Conservation (phyloP, 2,329 filamentous ascomycete genomes). For the Teratosphaeria nubilosa region DNA sequence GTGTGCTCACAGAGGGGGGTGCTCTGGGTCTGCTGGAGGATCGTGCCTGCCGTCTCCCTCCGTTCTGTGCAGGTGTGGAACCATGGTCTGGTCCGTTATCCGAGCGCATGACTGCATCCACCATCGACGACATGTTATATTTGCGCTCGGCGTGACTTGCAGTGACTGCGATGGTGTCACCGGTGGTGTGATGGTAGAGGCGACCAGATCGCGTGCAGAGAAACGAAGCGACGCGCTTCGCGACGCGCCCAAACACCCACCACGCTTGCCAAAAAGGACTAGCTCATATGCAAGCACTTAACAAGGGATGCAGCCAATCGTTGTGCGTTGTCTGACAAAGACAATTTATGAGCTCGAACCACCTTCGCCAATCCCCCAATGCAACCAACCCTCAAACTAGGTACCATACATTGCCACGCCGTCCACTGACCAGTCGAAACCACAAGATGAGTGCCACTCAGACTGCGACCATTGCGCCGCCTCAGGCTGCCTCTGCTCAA, state of each 20-base stretch:
- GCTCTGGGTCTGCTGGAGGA: conserved; percentile 48
- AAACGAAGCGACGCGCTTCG: neutral
- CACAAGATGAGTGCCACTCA: conserved; percentile 22
- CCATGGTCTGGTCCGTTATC: conserved; percentile 31
- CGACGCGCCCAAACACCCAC: neutral
- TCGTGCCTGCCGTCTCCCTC: conserved; percentile 26
- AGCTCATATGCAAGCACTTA: neutral
- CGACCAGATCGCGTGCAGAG: neutral
- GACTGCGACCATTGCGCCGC: conserved; percentile 20
- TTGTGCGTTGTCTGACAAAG: conserved; percentile 1
- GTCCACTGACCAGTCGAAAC: neutral
- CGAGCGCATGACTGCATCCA: conserved; percentile 41
- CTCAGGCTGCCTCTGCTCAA: conserved; percentile 56
- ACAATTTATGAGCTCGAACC: conserved; percentile 4
- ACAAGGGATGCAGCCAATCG: neutral
- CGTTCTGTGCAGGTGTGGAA: conserved; percentile 24
- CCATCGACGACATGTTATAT: conserved; percentile 40
- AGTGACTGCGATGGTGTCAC: neutral
- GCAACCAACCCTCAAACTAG: neutral
- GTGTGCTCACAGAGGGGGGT: conserved; percentile 41
- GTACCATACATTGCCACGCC: neutral
- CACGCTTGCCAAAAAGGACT: neutral
- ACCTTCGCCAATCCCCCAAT: conserved; percentile 2
- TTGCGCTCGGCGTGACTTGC: too few relatives aligned
- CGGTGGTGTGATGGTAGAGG: neutral